A percentile compares a stretch with the other conserved stretches of the same genome.
Evolutionary conservation across 352 stramenopile genomes (phyloP).

Genomic region (Globisporangium perplexum): DNA sequence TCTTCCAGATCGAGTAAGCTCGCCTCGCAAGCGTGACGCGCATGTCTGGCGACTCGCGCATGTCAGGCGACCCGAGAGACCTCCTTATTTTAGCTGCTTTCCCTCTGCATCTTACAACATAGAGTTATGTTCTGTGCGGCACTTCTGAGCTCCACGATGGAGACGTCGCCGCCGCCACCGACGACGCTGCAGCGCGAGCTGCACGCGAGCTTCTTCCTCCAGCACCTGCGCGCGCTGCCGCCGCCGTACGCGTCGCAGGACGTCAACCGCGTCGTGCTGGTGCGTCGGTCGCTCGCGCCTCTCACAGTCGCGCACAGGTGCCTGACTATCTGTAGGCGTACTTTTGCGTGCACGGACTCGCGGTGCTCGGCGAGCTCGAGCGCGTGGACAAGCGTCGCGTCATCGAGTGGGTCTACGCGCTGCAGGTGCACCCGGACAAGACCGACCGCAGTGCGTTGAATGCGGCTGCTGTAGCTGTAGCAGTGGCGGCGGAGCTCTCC

Average conservation of each 20-base stretch:
- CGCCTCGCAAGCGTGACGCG: too few relatives aligned
- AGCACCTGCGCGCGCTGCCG: slow-evolving; percentile 64
- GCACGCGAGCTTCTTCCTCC: slow-evolving; percentile 78
- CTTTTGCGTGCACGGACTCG: slow-evolving; percentile 83
- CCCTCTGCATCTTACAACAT: background rate
- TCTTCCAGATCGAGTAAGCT: slow-evolving; percentile 86
- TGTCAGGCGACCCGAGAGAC: too few relatives aligned
- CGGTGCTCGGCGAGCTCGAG: slow-evolving; percentile 71
- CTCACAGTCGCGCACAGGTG: background rate
- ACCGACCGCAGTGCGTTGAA: slow-evolving; percentile 38
- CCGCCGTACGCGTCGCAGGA: slow-evolving; percentile 75
- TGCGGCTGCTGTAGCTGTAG: background rate
- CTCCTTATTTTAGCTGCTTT: background rate
- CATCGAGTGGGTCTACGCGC: slow-evolving; percentile 84
- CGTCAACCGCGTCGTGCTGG: slow-evolving; percentile 71
- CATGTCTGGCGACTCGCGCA: too few relatives aligned
- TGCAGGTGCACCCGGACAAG: slow-evolving; percentile 72
- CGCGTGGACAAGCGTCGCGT: slow-evolving; percentile 61
- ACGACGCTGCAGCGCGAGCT: slow-evolving; percentile 60
- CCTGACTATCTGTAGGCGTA: slow-evolving; percentile 35
- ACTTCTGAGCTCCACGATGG: background rate
- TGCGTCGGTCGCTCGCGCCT: slow-evolving; percentile 13
- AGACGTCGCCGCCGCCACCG: too few relatives aligned
- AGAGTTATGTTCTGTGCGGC: background rate
- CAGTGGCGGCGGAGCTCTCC: too few relatives aligned